A percentile compares a stretch with the other conserved stretches of the same genome.
These are phyloP conservation scores for Scytalidium sp. DNA, from an alignment of 2,329 filamentous ascomycete species.

Conservation along the genomic window DNA sequence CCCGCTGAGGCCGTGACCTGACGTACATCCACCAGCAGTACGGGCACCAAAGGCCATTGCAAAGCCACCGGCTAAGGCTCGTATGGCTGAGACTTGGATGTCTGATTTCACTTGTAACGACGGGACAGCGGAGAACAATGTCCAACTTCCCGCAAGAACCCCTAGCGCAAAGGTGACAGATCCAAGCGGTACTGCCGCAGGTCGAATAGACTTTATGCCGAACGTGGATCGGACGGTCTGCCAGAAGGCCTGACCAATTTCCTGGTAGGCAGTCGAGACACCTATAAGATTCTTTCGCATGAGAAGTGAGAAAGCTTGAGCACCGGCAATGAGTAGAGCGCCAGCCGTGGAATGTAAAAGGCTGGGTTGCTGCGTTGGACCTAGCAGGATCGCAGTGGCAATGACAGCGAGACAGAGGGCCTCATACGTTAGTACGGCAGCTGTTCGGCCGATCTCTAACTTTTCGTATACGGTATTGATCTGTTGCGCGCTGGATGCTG, in stretches of 20 bases:
- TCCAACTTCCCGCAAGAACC: conserved; percentile 44
- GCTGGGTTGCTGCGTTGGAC: conserved; percentile 17
- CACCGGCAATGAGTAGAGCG: conserved; percentile 55
- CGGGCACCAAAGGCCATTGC: conserved; percentile 58
- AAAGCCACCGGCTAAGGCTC: conserved; percentile 51
- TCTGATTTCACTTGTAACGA: conserved; percentile 21
- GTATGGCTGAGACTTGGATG: conserved; percentile 29
- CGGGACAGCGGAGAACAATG: conserved; percentile 31
- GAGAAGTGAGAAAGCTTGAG: conserved; percentile 55
- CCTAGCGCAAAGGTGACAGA: conserved; percentile 49
- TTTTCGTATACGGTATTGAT: conserved; percentile 16
- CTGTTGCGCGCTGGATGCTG: background rate
- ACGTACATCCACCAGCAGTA: conserved; percentile 64
- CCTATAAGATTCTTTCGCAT: conserved; percentile 54
- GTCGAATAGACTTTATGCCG: background rate
- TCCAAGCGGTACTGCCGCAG: conserved; percentile 1
- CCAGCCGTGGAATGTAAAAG: conserved; percentile 40
- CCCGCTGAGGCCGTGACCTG: conserved; percentile 67
- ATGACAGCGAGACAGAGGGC: conserved; percentile 14
- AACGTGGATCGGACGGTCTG: conserved; percentile 29
- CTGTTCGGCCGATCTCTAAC: conserved; percentile 5
- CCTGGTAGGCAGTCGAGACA: conserved; percentile 59
- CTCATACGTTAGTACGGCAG: conserved; percentile 14
- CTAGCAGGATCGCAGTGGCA: background rate
- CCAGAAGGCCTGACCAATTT: conserved; percentile 54